Evolutionary conservation across 1,139 yeast species (phyloP).

Genomic region (Meyerozyma carpophila): DNA sequence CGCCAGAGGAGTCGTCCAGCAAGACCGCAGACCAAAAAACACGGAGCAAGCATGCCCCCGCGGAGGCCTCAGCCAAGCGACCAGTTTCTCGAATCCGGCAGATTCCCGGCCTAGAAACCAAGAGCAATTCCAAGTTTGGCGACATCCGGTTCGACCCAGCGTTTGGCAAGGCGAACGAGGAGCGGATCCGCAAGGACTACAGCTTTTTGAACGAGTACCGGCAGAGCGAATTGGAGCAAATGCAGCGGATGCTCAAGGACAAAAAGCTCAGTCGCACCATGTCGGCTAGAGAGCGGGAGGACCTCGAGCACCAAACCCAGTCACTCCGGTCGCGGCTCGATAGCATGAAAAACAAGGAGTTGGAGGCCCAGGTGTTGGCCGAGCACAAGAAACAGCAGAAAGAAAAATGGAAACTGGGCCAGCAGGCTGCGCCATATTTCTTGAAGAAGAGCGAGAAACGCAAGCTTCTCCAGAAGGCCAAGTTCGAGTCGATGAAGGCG

Average conservation of each 20-base stretch:
- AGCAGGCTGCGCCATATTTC: constrained; percentile 48
- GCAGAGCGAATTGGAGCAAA: constrained; percentile 58
- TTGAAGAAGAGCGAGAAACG: constrained; percentile 79
- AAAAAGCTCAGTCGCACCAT: constrained; percentile 43
- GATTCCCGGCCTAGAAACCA: constrained; percentile 63
- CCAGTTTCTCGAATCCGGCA: constrained; percentile 69
- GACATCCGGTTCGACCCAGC: constrained; percentile 92
- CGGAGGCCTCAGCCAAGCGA: constrained; percentile 63
- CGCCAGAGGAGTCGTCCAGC: constrained; percentile 12
- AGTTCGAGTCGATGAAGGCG: constrained; percentile 78
- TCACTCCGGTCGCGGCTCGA: constrained; percentile 73
- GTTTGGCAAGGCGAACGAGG: constrained; percentile 73
- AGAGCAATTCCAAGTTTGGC: constrained; percentile 36
- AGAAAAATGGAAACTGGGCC: constrained; percentile 42
- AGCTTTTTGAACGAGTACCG: constrained; percentile 84
- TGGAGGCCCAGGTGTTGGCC: constrained; percentile 60
- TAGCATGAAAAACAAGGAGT: constrained; percentile 69
- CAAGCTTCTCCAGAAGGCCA: constrained; percentile 81
- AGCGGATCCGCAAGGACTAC: constrained; percentile 66
- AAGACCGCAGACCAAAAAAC: constrained; percentile 15
- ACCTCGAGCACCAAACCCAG: constrained; percentile 49
- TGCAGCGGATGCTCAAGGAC: constrained; percentile 54
- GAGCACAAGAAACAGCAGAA: constrained; percentile 46
- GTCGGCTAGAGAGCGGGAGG: constrained; percentile 44
- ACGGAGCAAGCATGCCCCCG: constrained; percentile 73